Evolutionary conservation across 2,329 filamentous ascomycete genomes (phyloP).

Genomic region (Colletotrichum camelliae): DNA sequence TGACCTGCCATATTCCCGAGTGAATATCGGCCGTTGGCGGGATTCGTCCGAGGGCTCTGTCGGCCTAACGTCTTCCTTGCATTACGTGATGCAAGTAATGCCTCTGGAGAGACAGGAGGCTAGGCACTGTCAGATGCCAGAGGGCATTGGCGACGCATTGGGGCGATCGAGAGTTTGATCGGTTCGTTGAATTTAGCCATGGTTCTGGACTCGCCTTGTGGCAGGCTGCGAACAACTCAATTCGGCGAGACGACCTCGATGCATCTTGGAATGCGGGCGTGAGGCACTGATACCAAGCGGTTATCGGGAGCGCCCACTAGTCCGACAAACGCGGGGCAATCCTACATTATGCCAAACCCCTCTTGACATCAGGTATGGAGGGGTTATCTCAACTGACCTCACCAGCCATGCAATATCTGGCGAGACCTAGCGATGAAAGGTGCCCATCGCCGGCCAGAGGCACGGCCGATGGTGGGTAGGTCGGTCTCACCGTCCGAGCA

Average conservation of each 20-base stretch:
- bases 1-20: background rate
- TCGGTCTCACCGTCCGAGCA: background rate
- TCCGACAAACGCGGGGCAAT: background rate
- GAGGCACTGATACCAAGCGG: background rate
- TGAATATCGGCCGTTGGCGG: slow-evolving; percentile 12
- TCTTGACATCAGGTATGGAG: background rate
- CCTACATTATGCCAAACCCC: background rate
- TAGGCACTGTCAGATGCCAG: background rate
- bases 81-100: slow-evolving; percentile 21
- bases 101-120: slow-evolving; percentile 5
- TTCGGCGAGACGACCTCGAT: background rate
- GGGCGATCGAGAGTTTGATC: background rate
- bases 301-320: background rate
- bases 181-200: background rate
- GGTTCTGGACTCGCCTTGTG: background rate
- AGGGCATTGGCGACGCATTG: background rate
- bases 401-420: background rate
- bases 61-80: slow-evolving; percentile 13
- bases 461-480: background rate
- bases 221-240: background rate
- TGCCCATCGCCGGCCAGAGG: background rate
- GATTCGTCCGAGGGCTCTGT: slow-evolving; percentile 4
- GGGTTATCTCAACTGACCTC: background rate
- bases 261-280: background rate
- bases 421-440: background rate